Evolutionary conservation across 1,284 basidiomycete species (phyloP), one percentile per base, ranked within the genome.

Genomic region (Rhodotorula sp.): DNA sequence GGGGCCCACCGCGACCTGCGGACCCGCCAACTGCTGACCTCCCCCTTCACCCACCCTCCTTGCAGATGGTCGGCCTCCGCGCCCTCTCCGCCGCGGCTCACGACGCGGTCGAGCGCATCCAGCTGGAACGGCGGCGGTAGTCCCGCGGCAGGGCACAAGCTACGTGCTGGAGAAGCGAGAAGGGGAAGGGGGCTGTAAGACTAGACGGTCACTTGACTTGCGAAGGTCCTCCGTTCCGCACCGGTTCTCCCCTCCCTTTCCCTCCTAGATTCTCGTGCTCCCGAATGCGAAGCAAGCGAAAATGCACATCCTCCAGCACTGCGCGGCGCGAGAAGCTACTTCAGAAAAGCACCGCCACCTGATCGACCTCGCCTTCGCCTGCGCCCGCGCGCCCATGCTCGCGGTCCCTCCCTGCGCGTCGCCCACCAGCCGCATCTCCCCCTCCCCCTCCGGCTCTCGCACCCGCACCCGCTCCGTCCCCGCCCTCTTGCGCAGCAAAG

Each of bases 321-420:
- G 9, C 39, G 9, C 39, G 9, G 39, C 39, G 39, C 27, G 46
- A 48, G 21, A 25, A 25, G 22, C 22, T 12, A 15, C 27, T 66
- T n/a, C 65, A 69, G 27, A 69, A 69, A 27, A 69, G 36, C 41
- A 51, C 67, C 8, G 60, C 67, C 21, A 69, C 56, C 58, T 65
- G 51, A n/a, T 69, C 67, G 5, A 64, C 50, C 32, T 59, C 57
- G 7, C 48, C 67, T 0, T 53, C 67, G 7, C 13, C 55, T 8
- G 15, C 61, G 6, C 22, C 22, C 36, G 37, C 61, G 13, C 37
- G 36, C 36, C 15, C 39, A 10, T 41, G 39, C 10, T 41, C 39
- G 39, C 39, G 39, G 39, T 41, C 39, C 10, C 39, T 8, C 39
- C 39, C 39, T 41, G 10, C 36, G 34, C 25, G 25, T 2, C 41